A percentile compares a stretch with the other conserved stretches of the same genome.
Conservation (phyloP, 2,329 filamentous ascomycete species). For the Fonsecaea pedrosoi region DNA sequence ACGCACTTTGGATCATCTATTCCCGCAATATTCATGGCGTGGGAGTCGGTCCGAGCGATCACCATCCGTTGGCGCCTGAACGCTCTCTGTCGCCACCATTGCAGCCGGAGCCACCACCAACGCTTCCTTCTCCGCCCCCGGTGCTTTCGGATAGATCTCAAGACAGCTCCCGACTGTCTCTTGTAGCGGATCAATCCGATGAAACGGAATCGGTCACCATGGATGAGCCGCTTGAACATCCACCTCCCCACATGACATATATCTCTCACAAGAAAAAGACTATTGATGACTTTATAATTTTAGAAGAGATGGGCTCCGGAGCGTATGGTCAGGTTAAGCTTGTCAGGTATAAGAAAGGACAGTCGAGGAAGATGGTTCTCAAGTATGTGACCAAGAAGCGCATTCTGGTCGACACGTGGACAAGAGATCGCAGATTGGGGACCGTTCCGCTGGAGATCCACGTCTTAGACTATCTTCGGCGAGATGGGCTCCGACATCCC, state of each 20-base stretch:
- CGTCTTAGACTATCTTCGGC: slow-evolving; percentile 88
- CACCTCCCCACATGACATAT: slow-evolving; percentile 38
- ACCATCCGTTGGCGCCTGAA: slow-evolving; percentile 59
- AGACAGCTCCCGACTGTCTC: slow-evolving; percentile 49
- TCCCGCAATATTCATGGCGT: slow-evolving; percentile 87
- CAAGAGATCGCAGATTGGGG: slow-evolving; percentile 85
- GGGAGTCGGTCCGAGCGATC: slow-evolving; percentile 65
- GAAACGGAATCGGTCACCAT: slow-evolving; percentile 58
- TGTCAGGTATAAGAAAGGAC: slow-evolving; percentile 78
- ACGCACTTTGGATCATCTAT: slow-evolving; percentile 96
- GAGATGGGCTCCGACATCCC: slow-evolving; percentile 69
- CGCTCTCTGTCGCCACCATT: slow-evolving; percentile 74
- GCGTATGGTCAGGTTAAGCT: slow-evolving; percentile 98
- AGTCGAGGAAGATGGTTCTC: slow-evolving; percentile 79
- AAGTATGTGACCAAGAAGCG: slow-evolving; percentile 98
- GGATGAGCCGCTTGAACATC: slow-evolving; percentile 50
- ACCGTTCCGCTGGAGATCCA: slow-evolving; percentile 98
- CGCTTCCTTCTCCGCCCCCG: slow-evolving; percentile 48
- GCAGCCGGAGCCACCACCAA: slow-evolving; percentile 79
- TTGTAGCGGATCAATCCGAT: slow-evolving; percentile 47
- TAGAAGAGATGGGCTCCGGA: slow-evolving; percentile 98
- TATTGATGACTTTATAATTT: slow-evolving; percentile 86
- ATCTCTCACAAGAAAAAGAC: slow-evolving; percentile 69
- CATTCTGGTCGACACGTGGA: slow-evolving; percentile 98
- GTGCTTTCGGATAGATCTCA: slow-evolving; percentile 42